Evolutionary conservation across 1,284 basidiomycete genomes (phyloP).

Genomic region (Apiotrichum akiyoshidainum): DNA sequence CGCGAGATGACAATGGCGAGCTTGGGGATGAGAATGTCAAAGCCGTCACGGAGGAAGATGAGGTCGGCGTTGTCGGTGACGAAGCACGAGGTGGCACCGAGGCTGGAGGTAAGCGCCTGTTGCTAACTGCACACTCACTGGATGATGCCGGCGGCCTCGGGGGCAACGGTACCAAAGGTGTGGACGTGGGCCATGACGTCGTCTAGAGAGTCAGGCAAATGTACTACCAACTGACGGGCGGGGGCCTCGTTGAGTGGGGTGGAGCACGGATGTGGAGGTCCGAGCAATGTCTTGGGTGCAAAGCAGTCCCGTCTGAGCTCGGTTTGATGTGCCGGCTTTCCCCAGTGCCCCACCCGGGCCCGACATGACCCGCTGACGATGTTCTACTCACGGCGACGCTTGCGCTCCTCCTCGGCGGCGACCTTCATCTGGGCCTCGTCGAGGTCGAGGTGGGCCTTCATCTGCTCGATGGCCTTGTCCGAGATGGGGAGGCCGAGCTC

Average conservation of each 20-base stretch:
- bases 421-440: conserved; percentile 87
- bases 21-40: conserved; percentile 80
- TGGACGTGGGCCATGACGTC: conserved; percentile 99
- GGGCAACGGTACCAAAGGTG: conserved; percentile 89
- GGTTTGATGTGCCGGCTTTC: too few relatives aligned
- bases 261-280: not conserved
- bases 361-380: too few relatives aligned
- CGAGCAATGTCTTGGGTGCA: not conserved
- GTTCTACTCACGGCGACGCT: conserved; percentile 63
- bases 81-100: conserved; percentile 97
- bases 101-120: conserved; percentile 51
- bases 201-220: conserved; percentile 50
- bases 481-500: conserved; percentile 87
- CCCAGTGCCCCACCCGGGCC: too few relatives aligned
- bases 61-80: conserved; percentile 98
- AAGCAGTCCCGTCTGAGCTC: too few relatives aligned
- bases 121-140: conserved; percentile 62
- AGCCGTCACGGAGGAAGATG: conserved; percentile 87
- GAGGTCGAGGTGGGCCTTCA: conserved; percentile 85
- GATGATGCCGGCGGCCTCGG: conserved; percentile 94
- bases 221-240: not conserved
- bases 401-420: conserved; percentile 93
- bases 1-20: conserved; percentile 86
- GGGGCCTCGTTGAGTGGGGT: not conserved
- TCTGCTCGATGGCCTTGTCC: conserved; percentile 88